Evolutionary conservation across 139 green algal genomes (phyloP), one percentile per base, ranked within the genome.

Genomic region (Chlamydomonas applanata): DNA sequence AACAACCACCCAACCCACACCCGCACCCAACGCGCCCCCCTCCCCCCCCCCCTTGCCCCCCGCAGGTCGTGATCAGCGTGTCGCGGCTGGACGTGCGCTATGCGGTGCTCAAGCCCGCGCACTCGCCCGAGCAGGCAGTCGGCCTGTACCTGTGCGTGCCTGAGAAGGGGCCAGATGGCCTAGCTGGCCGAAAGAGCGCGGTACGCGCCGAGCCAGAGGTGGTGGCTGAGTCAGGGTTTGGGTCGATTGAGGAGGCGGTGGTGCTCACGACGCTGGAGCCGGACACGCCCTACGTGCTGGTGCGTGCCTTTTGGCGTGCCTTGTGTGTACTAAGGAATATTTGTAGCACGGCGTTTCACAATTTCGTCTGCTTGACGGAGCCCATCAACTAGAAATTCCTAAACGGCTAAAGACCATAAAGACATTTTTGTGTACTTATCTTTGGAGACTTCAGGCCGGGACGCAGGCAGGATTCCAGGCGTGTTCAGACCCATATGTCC

Each of bases 211-310:
- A 36, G 7, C 4, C 13, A 66, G 59, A 66, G 65, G n/a, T 80
- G 24, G 27, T 59, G n/a, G 74, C 63, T 5, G 34, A 80, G 67
- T 25, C 36, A 35, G 67, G 56, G 2, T 75, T 72, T 66, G 29
- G 13, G 4, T 71, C 46, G 49, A 82, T 80, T 44, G 77, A 84
- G 40, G 79, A 85, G 64, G 75, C 71, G 0, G 72, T 83, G 13
- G 33, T 83, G 62, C 17, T 64, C 0, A 33, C 80, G 25, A 76
- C 63, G 4, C 60, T 88, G 44, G 79, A 88, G 56, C 83, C 83
- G 24, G 75, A 85, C 62, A 74, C 69, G 35, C 73, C 81, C 27
- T 87, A 80, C 60, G 52, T 87, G 25, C 35, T 87, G 64, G 77
- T 83, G 71, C 54, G 61, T 61, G 46, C 64, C 24, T 24, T 81